phyloP scores from a whole-genome alignment of 192 early-diverging fungal species.

The Backusella sp. region DNA sequence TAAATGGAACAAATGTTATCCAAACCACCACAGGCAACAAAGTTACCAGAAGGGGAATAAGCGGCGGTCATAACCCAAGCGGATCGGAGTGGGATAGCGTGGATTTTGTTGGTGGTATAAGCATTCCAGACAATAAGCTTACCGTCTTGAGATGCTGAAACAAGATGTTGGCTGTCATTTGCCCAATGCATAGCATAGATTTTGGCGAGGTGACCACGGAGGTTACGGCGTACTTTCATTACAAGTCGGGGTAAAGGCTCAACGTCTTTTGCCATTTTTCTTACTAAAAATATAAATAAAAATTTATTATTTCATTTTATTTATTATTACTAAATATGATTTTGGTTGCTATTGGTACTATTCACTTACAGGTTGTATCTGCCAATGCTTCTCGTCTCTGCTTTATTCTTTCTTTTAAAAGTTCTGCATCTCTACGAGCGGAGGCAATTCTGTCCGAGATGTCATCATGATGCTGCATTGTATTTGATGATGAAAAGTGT shows the following conservation, averaged over 20 bases:
- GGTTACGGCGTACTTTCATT: slow-evolving; percentile 96
- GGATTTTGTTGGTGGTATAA: slow-evolving; percentile 97
- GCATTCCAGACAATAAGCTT: slow-evolving; percentile 99
- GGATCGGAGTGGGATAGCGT: slow-evolving; percentile 96
- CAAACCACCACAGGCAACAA: slow-evolving; percentile 97
- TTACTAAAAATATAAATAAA: slow-evolving; percentile 14
- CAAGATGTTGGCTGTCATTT: slow-evolving; percentile 88
- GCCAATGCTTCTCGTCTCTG: slow-evolving; percentile 89
- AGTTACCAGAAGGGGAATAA: slow-evolving; percentile 95
- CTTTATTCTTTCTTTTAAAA: slow-evolving; percentile 93
- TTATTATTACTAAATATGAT: not conserved
- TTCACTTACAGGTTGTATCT: slow-evolving; percentile 86
- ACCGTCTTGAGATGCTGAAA: slow-evolving; percentile 97
- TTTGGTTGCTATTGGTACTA: too few species aligned
- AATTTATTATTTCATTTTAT: not conserved
- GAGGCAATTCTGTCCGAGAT: slow-evolving; percentile 84
- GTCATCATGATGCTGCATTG: slow-evolving; percentile 52
- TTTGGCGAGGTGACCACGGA: slow-evolving; percentile 97
- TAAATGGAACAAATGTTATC: slow-evolving; percentile 99
- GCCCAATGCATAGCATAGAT: slow-evolving; percentile 77
- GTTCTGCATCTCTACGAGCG: slow-evolving; percentile 92
- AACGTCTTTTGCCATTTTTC: slow-evolving; percentile 57
- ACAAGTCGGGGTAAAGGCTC: slow-evolving; percentile 81
- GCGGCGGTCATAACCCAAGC: slow-evolving; percentile 99
- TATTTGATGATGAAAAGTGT: not conserved